These are phyloP conservation scores for Waitea zeae DNA, from an alignment of 1,284 basidiomycete genomes.

Conservation along the genomic window DNA sequence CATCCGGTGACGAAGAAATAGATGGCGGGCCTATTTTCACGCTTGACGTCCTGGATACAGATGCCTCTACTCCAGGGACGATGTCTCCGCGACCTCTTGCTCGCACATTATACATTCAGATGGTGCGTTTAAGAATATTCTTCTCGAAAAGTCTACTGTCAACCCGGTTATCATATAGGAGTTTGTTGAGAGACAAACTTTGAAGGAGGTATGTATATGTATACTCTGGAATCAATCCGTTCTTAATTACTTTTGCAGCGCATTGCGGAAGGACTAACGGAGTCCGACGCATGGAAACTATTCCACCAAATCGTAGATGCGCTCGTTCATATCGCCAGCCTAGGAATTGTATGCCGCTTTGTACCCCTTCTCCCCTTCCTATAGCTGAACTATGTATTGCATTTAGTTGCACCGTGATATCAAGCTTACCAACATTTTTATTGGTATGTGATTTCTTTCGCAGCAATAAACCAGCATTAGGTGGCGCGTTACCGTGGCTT, in stretches of 20 bases:
- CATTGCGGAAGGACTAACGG: constrained; percentile 63
- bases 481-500: too few relatives aligned
- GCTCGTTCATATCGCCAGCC: constrained; percentile 75
- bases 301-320: constrained; percentile 91
- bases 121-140: too few relatives aligned
- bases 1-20: too few relatives aligned
- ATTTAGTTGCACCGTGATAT: constrained; percentile 75
- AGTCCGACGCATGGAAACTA: constrained; percentile 80
- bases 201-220: constrained; percentile 42
- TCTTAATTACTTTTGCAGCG: constrained; percentile 22
- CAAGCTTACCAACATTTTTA: constrained; percentile 85
- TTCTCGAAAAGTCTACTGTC: too few relatives aligned
- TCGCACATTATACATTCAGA: constrained; percentile 76
- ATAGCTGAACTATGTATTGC: constrained; percentile 3
- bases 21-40: too few relatives aligned
- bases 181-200: constrained; percentile 76
- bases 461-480: too few relatives aligned
- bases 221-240: not conserved
- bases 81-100: too few relatives aligned
- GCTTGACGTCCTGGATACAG: too few relatives aligned
- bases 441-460: constrained; percentile 30
- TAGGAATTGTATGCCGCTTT: constrained; percentile 50
- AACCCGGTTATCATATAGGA: too few relatives aligned
- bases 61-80: too few relatives aligned
- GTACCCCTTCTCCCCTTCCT: not conserved